Base-by-base conservation (phyloP, 805 yeast species). In the Candida corydali region DNA sequence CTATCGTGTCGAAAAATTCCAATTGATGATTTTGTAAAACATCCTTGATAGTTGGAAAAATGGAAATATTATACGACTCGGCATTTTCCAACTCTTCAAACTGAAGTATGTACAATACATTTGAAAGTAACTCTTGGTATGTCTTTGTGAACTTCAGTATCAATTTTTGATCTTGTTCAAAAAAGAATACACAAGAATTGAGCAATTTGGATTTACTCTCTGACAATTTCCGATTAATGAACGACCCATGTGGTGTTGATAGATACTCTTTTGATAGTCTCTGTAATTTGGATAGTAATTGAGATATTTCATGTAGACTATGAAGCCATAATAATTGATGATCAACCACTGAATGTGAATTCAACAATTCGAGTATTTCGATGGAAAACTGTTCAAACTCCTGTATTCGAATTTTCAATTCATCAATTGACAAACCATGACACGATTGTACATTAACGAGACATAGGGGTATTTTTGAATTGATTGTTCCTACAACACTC, bases 291-390 rank as follows among this genome's bases (percentile, higher is more conserved):
- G 26, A 35, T 17, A 51, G 29, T 12, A 28, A 32, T 1, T 26
- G 18, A 6, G 39, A 31, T 17, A 51, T 30, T 16, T 28, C 26
- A 1, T 38, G 29, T 8, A 52, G 12, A 5, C 35, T 30, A 5
- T 39, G 33, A 8, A 55, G 22, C 62, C 62, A 57, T 7, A 54
- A 37, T n/a, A 38, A 31, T 16, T 44, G 44, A 35, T 57, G 51
- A 8, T 36, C 22, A 3, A 18, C 31, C 4, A 45, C n/a, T 0
- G 42, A 40, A 26, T 40, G 26, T n/a, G 44, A 41, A 6, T 19
- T 25, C 9, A 57, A 46, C 3, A 34, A 15, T 15, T 41, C 27
- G 12, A 34, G 35, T 5, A 43, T 36, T 17, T 46, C 54, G 26
- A 30, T 26, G 27, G 43, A 49, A 41, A 39, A 47, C 26, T 49